phyloP scores from a whole-genome alignment of 306 rosid species.

The Trifolium dubium region DNA sequence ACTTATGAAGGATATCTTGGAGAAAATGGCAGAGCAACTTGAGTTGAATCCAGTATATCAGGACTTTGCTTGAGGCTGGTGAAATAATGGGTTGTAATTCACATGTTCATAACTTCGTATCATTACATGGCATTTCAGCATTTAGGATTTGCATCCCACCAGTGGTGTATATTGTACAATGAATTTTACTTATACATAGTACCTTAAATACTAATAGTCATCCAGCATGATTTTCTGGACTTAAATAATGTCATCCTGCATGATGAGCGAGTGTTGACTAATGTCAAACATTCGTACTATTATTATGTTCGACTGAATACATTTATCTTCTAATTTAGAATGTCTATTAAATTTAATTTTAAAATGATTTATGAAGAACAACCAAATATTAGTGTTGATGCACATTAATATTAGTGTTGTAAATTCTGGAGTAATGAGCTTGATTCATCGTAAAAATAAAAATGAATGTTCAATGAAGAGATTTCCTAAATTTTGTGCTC shows the following conservation, averaged over 20 bases:
- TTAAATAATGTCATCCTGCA: neutral
- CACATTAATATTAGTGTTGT: too few species aligned
- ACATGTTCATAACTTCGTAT: conserved; percentile 8
- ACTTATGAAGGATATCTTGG: conserved; percentile 61
- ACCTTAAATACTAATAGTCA: conserved; percentile 4
- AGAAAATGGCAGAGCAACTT: conserved; percentile 77
- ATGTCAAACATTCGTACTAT: neutral
- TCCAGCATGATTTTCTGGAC: conserved; percentile 9
- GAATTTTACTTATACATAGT: conserved; percentile 23
- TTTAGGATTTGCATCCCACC: conserved; percentile 32
- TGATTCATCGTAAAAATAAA: too few species aligned
- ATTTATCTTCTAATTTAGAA: too few species aligned
- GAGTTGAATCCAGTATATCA: conserved; percentile 75
- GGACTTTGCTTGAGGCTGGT: conserved; percentile 50
- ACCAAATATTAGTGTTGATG: too few species aligned
- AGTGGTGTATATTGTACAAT: conserved; percentile 17
- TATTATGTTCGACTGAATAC: too few species aligned
- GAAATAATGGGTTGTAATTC: conserved; percentile 30
- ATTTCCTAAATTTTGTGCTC: neutral
- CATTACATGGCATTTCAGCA: conserved; percentile 30
- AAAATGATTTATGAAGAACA: too few species aligned
- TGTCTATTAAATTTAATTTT: too few species aligned
- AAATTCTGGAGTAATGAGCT: too few species aligned
- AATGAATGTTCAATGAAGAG: neutral
- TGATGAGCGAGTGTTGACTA: neutral